These are phyloP conservation scores for Rubus idaeus DNA, from an alignment of 306 rosid genomes.

Conservation along the genomic window DNA sequence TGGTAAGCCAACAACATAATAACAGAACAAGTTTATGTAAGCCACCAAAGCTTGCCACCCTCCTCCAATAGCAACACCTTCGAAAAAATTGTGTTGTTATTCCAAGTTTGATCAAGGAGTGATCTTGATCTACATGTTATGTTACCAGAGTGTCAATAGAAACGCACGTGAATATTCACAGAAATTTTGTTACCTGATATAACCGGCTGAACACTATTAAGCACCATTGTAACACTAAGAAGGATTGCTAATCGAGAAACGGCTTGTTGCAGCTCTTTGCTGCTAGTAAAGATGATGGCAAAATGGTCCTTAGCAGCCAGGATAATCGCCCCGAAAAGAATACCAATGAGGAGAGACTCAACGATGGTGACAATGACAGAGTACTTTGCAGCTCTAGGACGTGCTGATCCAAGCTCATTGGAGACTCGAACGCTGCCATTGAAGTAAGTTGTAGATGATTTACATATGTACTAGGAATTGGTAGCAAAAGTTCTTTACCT, in stretches of 20 bases:
- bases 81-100: neutral
- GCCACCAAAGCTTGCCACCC: slow-evolving; percentile 97
- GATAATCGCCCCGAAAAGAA: slow-evolving; percentile 48
- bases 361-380: slow-evolving; percentile 51
- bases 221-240: slow-evolving; percentile 81
- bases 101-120: neutral
- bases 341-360: slow-evolving; percentile 68
- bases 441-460: neutral
- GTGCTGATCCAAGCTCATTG: slow-evolving; percentile 94
- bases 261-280: slow-evolving; percentile 73
- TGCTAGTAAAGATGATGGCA: slow-evolving; percentile 67
- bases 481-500: slow-evolving; percentile 45
- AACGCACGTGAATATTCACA: too few relatives aligned
- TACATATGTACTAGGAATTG: neutral
- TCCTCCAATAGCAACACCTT: slow-evolving; percentile 98
- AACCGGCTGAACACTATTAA: slow-evolving; percentile 88
- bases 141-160: neutral
- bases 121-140: neutral
- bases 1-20: slow-evolving; percentile 79
- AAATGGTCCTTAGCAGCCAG: slow-evolving; percentile 59
- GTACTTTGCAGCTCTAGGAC: slow-evolving; percentile 83
- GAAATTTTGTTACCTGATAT: slow-evolving; percentile 56
- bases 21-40: slow-evolving; percentile 79
- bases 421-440: slow-evolving; percentile 75
- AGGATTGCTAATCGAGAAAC: slow-evolving; percentile 80